Evolutionary conservation across 306 rosid species (phyloP).

Genomic region (Prunus mongolica): DNA sequence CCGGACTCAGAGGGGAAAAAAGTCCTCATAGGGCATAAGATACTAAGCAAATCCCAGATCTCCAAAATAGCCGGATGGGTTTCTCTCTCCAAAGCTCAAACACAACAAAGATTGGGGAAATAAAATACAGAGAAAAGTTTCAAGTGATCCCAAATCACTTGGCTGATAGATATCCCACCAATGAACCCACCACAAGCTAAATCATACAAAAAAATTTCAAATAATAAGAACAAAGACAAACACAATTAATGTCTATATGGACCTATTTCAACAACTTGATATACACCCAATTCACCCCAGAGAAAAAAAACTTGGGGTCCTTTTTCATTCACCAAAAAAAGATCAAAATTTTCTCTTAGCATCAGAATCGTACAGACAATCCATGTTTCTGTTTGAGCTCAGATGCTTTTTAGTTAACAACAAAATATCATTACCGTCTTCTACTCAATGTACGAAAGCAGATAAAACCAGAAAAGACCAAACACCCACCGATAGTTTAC

Average conservation of each 20-base stretch:
- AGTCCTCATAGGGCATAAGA: conserved; percentile 81
- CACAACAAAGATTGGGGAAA: conserved; percentile 23
- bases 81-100: conserved; percentile 39
- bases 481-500: conserved; percentile 16
- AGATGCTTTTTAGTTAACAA: conserved; percentile 2
- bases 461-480: conserved; percentile 19
- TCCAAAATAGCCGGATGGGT: conserved; percentile 55
- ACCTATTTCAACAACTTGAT: neutral
- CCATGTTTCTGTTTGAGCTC: neutral
- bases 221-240: conserved; percentile 1
- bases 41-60: conserved; percentile 71
- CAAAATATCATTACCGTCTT: conserved; percentile 2
- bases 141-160: conserved; percentile 34
- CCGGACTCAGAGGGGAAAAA: conserved; percentile 75
- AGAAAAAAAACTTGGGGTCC: neutral
- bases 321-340: conserved; percentile 12
- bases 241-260: neutral
- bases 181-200: conserved; percentile 15
- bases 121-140: conserved; percentile 5
- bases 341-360: neutral
- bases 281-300: neutral
- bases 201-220: conserved; percentile 7
- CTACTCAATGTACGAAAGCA: conserved; percentile 1
- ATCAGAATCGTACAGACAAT: neutral
- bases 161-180: conserved; percentile 28